A percentile compares a stretch with the other conserved stretches of the same genome.
These are phyloP conservation scores for Elsinoe fawcettii DNA, from an alignment of 2,329 filamentous ascomycete species.

Conservation along the genomic window DNA sequence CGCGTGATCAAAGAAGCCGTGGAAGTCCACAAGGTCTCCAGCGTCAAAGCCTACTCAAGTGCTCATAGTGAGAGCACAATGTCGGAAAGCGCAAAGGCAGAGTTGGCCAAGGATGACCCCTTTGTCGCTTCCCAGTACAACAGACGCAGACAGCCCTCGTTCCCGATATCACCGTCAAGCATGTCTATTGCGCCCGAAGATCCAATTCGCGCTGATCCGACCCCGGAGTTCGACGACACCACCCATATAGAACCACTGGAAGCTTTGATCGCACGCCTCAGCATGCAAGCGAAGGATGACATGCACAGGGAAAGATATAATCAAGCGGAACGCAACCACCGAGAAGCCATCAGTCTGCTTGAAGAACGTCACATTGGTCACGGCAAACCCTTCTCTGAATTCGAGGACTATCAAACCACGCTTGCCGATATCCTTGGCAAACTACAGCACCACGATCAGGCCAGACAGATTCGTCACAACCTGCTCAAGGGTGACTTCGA, in stretches of 20 bases:
- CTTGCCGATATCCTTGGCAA: conserved; percentile 8
- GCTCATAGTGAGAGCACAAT: neutral
- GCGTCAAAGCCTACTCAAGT: neutral
- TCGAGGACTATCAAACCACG: neutral
- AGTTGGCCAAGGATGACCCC: neutral
- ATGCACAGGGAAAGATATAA: neutral
- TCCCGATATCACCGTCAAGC: neutral
- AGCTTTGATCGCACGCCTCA: conserved; percentile 7
- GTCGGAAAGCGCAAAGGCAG: neutral
- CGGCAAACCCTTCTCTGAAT: neutral
- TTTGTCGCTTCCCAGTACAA: neutral
- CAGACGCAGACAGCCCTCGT: neutral
- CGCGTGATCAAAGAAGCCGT: neutral
- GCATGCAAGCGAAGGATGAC: neutral
- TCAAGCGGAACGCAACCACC: conserved; percentile 9
- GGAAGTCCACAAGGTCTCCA: neutral
- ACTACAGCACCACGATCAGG: conserved; percentile 2
- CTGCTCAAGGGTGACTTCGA: neutral
- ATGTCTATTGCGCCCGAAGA: neutral
- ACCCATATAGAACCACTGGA: conserved; percentile 12
- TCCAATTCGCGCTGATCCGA: conserved; percentile 1
- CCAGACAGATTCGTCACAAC: conserved; percentile 2
- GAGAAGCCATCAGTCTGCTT: conserved; percentile 1
- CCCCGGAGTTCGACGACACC: conserved; percentile 12
- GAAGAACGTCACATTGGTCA: conserved; percentile 10